phyloP scores from a whole-genome alignment of 1,139 yeast species.

The Citeromyces siamensis region DNA sequence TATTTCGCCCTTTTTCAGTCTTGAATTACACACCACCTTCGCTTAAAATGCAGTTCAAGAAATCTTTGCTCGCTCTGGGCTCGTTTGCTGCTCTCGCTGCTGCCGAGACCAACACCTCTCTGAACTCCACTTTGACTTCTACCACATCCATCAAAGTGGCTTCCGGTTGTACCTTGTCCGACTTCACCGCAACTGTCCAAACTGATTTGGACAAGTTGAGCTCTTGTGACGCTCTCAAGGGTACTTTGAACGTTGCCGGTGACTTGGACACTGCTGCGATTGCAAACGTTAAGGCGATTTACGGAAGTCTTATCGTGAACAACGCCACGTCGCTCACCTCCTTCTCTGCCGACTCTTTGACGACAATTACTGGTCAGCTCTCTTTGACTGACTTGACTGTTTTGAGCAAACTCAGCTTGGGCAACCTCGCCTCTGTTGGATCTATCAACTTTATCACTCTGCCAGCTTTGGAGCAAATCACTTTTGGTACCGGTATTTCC shows the following conservation, averaged over 20 bases:
- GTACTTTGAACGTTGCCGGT: constrained; percentile 65
- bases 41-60: constrained; percentile 6
- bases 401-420: constrained; percentile 59
- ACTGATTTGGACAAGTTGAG: constrained; percentile 63
- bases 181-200: constrained; percentile 62
- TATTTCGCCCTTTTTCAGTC: background rate
- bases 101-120: constrained; percentile 20
- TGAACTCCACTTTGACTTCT: constrained; percentile 18
- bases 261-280: constrained; percentile 40
- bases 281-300: constrained; percentile 49
- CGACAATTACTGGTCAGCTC: constrained; percentile 63
- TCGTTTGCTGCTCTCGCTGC: constrained; percentile 21
- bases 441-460: constrained; percentile 67
- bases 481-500: constrained; percentile 66
- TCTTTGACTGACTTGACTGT: constrained; percentile 52
- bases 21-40: background rate
- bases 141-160: constrained; percentile 29
- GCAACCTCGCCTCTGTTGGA: constrained; percentile 72
- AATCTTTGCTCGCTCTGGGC: constrained; percentile 8
- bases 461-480: constrained; percentile 64
- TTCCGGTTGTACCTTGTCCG: constrained; percentile 42
- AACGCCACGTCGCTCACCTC: constrained; percentile 52
- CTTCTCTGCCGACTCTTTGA: constrained; percentile 68
- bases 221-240: constrained; percentile 69
- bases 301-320: constrained; percentile 59